Evolutionary conservation across 345 rosid genomes (phyloP).

Genomic region (Arabis hirsuta): DNA sequence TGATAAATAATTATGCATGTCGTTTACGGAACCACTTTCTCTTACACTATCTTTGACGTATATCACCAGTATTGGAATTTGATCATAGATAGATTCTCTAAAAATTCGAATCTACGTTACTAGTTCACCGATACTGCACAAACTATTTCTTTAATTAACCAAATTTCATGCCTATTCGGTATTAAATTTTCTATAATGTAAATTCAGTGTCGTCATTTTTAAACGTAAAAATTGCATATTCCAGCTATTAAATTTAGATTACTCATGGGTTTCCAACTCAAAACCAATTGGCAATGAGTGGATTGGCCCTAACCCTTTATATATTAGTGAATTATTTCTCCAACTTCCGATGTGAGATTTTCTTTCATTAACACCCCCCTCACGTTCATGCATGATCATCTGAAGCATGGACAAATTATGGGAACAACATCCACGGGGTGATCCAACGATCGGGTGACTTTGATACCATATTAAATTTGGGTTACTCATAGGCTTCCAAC

Average conservation of each 20-base stretch:
- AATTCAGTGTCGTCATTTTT: background rate
- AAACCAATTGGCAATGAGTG: too few relatives aligned
- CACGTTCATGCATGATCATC: too few relatives aligned
- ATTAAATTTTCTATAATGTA: background rate
- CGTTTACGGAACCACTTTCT: background rate
- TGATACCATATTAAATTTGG: too few relatives aligned
- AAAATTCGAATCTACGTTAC: background rate
- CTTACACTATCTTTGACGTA: background rate
- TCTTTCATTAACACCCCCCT: too few relatives aligned
- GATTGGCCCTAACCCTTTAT: too few relatives aligned
- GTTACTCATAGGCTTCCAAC: too few relatives aligned
- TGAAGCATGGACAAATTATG: too few relatives aligned
- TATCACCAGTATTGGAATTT: background rate
- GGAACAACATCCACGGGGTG: too few relatives aligned
- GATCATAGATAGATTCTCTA: conserved; percentile 7
- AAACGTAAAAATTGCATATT: background rate
- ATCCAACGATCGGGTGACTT: too few relatives aligned
- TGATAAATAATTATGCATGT: background rate
- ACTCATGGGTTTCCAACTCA: too few relatives aligned
- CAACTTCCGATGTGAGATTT: too few relatives aligned
- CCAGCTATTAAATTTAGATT: background rate
- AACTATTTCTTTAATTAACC: background rate
- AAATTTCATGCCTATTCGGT: background rate
- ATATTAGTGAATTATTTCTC: too few relatives aligned
- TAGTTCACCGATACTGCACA: background rate